Conservation (phyloP, 2,329 filamentous ascomycete species). For the Scopulariopsis brevicaulis region DNA sequence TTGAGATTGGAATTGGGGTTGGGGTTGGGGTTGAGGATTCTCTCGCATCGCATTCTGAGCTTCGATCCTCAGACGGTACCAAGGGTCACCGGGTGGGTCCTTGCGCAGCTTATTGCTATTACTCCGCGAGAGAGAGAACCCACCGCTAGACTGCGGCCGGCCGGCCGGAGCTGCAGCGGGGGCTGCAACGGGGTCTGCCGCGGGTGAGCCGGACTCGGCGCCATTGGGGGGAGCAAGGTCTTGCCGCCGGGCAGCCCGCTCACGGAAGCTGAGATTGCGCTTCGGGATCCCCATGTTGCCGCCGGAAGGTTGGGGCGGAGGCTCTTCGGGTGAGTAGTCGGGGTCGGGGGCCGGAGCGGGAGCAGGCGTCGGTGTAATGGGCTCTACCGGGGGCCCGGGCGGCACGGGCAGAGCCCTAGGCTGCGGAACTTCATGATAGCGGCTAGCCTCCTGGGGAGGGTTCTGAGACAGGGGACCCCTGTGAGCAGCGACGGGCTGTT, state of each 20-base stretch:
- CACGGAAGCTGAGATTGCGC: constrained; percentile 49
- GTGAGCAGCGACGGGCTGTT: constrained; percentile 9
- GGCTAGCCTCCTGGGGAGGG: constrained; percentile 17
- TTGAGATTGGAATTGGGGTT: not conserved
- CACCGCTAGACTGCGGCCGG: constrained; percentile 14
- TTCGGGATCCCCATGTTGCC: constrained; percentile 26
- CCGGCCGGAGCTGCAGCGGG: not conserved
- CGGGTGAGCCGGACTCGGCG: constrained; percentile 5
- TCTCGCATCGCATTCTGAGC: constrained; percentile 19
- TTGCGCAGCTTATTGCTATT: constrained; percentile 50
- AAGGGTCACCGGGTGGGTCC: constrained; percentile 40
- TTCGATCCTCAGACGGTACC: constrained; percentile 29
- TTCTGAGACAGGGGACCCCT: constrained; percentile 18
- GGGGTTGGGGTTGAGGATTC: not conserved
- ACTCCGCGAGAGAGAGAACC: constrained; percentile 29
- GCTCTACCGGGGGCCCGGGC: not conserved
- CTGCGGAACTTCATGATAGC: constrained; percentile 7
- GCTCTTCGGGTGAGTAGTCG: constrained; percentile 8
- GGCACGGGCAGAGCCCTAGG: not conserved
- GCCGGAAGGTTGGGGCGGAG: not conserved
- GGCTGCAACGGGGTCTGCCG: not conserved
- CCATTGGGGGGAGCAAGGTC: constrained; percentile 23
- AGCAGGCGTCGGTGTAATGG: not conserved
- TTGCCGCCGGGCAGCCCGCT: constrained; percentile 34
- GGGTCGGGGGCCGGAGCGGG: constrained; percentile 5